Evolutionary conservation across 108 stramenopile genomes (phyloP), one percentile per base, ranked within the genome.

Genomic region (Nitzschia palea): DNA sequence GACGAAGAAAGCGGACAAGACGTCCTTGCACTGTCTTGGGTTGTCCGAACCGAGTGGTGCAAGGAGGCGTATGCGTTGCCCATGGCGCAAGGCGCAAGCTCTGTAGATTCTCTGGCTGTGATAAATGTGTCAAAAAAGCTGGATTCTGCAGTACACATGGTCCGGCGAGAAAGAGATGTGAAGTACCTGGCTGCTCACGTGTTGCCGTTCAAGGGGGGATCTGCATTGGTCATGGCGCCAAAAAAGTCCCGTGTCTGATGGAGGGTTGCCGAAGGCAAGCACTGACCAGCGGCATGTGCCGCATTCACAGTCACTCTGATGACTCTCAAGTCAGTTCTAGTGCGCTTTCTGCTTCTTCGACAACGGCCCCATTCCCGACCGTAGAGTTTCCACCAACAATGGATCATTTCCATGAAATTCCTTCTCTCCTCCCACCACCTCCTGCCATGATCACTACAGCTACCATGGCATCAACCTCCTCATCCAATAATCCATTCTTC

Each of bases 131-230:
- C 15, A 94, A 94, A 48, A 89, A 87, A 37, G 82, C 80, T 40
- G 93, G 93, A 25, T 42, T 88, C n/a, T 94, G 93, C 71, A 89
- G 88, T 65, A 80, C 93, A 29, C 93, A 94, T 65, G 93, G 93
- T 8, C 93, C 93, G 9, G 86, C 89, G 8, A 75, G 93, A 18
- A 94, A 91, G 63, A 73, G 82, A 18, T 94, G 93, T 34, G 88
- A 91, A 45, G 53, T 59, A 26, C 71, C 71, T 30, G 85, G 83
- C 12, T 94, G 93, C 62, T 44, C 62, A 4, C 90, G 90, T 57
- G 93, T 94, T 44, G 88, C 93, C 9, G 93, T 94, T 5, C 89
- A 94, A 67, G 88, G 88, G 53, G 93, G 93, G 15, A 64, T 82
- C n/a, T 94, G 93, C 70, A 94, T 94, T 70, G 76, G 84, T 15